Conservation (phyloP, 257 asterid genomes). For the Lithospermum erythrorhizon region DNA sequence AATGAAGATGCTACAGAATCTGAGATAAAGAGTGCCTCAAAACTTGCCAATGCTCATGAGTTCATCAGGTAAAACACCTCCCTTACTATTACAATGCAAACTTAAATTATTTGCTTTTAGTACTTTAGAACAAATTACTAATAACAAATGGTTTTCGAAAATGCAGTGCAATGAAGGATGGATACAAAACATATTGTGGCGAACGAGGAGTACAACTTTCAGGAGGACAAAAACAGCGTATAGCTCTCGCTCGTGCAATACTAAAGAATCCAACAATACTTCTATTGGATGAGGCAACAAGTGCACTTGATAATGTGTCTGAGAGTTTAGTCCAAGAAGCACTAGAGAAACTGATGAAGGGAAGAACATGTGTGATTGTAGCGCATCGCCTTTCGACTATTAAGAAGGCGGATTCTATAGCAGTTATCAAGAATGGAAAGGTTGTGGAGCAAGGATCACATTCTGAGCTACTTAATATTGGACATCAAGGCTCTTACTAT, state of each 20-base stretch:
- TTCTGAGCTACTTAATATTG: slow-evolving; percentile 29
- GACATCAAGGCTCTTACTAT: slow-evolving; percentile 42
- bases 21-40: slow-evolving; percentile 51
- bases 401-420: slow-evolving; percentile 46
- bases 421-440: slow-evolving; percentile 51
- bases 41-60: slow-evolving; percentile 66
- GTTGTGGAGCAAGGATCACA: slow-evolving; percentile 69
- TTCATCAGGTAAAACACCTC: slow-evolving; percentile 38
- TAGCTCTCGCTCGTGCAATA: slow-evolving; percentile 62
- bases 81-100: background rate
- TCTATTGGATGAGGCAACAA: slow-evolving; percentile 72
- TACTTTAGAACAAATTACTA: background rate
- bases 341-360: slow-evolving; percentile 49
- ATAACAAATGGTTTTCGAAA: background rate
- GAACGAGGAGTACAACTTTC: slow-evolving; percentile 68
- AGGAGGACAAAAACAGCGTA: slow-evolving; percentile 72
- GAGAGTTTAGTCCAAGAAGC: slow-evolving; percentile 61
- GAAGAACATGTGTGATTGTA: slow-evolving; percentile 48
- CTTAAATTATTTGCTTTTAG: background rate
- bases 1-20: slow-evolving; percentile 39
- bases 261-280: slow-evolving; percentile 62
- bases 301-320: slow-evolving; percentile 52
- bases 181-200: slow-evolving; percentile 60
- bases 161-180: slow-evolving; percentile 27
- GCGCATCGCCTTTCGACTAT: slow-evolving; percentile 68